phyloP scores from a whole-genome alignment of 106 monocot species.

The Apostasia ramifera region DNA sequence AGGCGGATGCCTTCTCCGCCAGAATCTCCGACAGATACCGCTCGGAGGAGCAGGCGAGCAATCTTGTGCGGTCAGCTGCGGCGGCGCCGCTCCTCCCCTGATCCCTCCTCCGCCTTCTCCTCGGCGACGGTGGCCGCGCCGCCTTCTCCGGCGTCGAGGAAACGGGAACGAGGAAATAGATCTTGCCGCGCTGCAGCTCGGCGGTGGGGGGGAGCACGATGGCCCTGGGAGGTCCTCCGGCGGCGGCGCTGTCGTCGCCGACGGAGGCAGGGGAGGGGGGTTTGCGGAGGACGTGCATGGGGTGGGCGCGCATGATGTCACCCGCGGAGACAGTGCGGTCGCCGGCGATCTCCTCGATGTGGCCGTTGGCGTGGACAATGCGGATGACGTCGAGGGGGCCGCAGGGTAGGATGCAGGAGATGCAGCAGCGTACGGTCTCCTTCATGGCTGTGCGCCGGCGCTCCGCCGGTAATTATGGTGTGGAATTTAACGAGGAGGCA shows the following conservation, averaged over 20 bases:
- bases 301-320: slow-evolving; percentile 65
- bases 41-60: slow-evolving; percentile 33
- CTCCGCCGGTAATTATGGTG: too few relatives aligned
- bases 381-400: slow-evolving; percentile 89
- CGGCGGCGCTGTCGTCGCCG: slow-evolving; percentile 14
- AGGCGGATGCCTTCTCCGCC: slow-evolving; percentile 45
- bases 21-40: slow-evolving; percentile 60
- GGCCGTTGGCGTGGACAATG: slow-evolving; percentile 81
- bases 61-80: slow-evolving; percentile 14
- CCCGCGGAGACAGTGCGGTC: slow-evolving; percentile 41
- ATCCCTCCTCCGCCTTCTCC: slow-evolving; percentile 13
- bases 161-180: slow-evolving; percentile 80
- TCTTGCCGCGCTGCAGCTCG: slow-evolving; percentile 78
- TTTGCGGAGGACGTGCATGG: slow-evolving; percentile 79
- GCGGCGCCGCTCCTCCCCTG: slow-evolving; percentile 1
- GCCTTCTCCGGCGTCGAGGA: not conserved
- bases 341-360: slow-evolving; percentile 79
- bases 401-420: slow-evolving; percentile 94
- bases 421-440: slow-evolving; percentile 84
- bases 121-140: not conserved
- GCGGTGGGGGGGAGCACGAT: slow-evolving; percentile 55
- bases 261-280: slow-evolving; percentile 34
- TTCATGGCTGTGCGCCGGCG: slow-evolving; percentile 17
- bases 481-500: too few relatives aligned
- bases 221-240: slow-evolving; percentile 1